Base-by-base conservation (phyloP, 352 stramenopile species). In the Globisporangium barbulae region DNA sequence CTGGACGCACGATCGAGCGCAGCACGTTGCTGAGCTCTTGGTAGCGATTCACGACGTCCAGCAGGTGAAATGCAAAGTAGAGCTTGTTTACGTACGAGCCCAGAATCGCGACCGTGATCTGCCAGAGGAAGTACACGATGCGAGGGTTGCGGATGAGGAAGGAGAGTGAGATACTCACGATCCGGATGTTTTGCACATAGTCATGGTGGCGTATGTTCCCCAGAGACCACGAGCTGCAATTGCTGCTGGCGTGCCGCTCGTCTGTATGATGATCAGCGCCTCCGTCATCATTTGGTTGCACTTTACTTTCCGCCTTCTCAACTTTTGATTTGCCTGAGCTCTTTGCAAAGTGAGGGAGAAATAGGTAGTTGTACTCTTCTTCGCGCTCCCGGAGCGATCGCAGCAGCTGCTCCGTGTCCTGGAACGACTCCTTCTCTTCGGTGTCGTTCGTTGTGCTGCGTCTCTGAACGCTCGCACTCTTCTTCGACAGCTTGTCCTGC, bases 21-120 rank as follows among this genome's bases (percentile, higher is more conserved):
- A 90, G 47, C 1, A 93, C 83, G 55, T 90, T 87, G 61, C 85
- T 87, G 3, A 90, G 72, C 33, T 87, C 77, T 52, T 88, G 83
- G 60, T 86, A 93, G n/a, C 80, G 78, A 47, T 91, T 88, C n/a
- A 93, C 73, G 39, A 91, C 67, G 59, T 93, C 83, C 9, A 93
- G 70, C 21, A 93, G 50, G 47, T 91, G 80, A 47, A 91, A 90
- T 22, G 81, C 75, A 58, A 93, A 93, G 72, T 82, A 93, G 39
- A 93, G 76, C 41, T 85, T 88, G 70, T 88, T 85, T 19, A 93
- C 64, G 54, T 85, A 85, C 37, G 79, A 74, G 3, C 81, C 81
- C 13, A 88, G 65, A 21, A 91, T 73, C 7, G 83, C 78, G 33
- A 88, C 71, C 0, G 70, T 56, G 54, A 93, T 86, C 49, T 90